phyloP scores from a whole-genome alignment of 108 stramenopile species.

The Mayamaea pseudoterrestris region DNA sequence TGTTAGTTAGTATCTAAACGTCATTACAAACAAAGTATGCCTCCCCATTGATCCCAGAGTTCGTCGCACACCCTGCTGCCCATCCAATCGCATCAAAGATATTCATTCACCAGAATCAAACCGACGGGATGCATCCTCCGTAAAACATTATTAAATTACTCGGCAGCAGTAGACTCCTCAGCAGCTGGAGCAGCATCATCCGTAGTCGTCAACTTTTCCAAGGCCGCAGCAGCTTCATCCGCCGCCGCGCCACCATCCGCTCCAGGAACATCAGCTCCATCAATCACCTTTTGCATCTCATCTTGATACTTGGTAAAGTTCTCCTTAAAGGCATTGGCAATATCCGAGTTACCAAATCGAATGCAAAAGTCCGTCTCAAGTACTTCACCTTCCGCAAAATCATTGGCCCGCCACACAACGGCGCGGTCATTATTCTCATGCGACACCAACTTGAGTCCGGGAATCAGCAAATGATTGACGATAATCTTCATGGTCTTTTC shows the following conservation, averaged over 20 bases:
- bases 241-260: conserved; percentile 72
- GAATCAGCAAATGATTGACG: conserved; percentile 94
- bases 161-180: conserved; percentile 10
- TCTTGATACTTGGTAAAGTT: conserved; percentile 76
- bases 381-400: conserved; percentile 91
- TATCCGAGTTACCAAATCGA: conserved; percentile 87
- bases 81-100: no score
- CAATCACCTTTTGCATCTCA: conserved; percentile 78
- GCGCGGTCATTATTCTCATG: conserved; percentile 91
- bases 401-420: conserved; percentile 98
- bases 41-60: no score
- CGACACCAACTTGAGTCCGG: conserved; percentile 89
- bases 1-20: no score
- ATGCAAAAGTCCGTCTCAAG: conserved; percentile 94
- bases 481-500: conserved; percentile 99
- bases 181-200: conserved; percentile 36
- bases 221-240: conserved; percentile 62
- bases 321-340: conserved; percentile 87
- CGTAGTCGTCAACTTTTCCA: conserved; percentile 57
- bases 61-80: no score
- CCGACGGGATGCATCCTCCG: no score
- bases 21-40: no score
- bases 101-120: no score
- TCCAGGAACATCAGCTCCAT: conserved; percentile 54
- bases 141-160: no score